phyloP scores from a whole-genome alignment of 768 basidiomycete species.

The Boletus rufocinnamomeus region DNA sequence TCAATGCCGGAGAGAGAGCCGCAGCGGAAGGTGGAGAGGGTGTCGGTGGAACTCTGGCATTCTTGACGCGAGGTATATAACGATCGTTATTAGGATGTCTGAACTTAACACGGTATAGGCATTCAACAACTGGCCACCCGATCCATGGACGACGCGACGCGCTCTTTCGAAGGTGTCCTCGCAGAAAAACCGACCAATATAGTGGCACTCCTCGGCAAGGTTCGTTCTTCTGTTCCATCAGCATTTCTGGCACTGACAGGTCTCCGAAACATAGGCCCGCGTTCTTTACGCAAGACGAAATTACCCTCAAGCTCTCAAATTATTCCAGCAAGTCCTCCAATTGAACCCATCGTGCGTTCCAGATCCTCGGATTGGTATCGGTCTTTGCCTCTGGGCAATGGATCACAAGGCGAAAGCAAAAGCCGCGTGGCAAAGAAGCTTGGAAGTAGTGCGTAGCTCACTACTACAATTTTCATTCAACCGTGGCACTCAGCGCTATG shows the following conservation, averaged over 20 bases:
- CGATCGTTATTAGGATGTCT: not conserved
- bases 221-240: conserved; percentile 27
- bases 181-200: conserved; percentile 80
- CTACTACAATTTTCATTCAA: not conserved
- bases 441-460: conserved; percentile 70
- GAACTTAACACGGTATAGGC: conserved; percentile 44
- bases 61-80: conserved; percentile 65
- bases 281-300: conserved; percentile 80
- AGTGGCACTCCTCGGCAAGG: conserved; percentile 86
- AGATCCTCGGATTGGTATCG: conserved; percentile 95
- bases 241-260: conserved; percentile 3
- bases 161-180: conserved; percentile 80
- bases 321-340: conserved; percentile 83
- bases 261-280: conserved; percentile 55
- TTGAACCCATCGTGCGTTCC: conserved; percentile 79
- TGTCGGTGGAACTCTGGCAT: conserved; percentile 55
- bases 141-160: conserved; percentile 78
- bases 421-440: conserved; percentile 86
- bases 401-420: conserved; percentile 81
- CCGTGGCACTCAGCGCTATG: not conserved
- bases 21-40: conserved; percentile 61
- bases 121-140: conserved; percentile 81
- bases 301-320: conserved; percentile 75
- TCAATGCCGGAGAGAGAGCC: conserved; percentile 61
- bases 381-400: conserved; percentile 90